Base-by-base conservation (phyloP, 441 rosid species). In the Flueggea neowawraea region DNA sequence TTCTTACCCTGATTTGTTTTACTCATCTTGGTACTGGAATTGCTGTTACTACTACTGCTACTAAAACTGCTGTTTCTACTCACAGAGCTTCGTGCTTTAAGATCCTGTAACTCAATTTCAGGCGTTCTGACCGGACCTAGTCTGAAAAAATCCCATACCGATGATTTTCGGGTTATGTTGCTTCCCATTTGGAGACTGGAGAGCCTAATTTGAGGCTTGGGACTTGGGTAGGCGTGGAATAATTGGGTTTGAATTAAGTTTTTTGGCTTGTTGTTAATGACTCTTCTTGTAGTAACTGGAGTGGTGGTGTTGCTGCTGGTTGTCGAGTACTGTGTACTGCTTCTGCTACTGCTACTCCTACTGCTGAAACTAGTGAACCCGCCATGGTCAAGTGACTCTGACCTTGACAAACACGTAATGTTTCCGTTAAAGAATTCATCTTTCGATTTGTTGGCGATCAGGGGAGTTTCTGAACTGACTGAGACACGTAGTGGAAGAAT, bases 401-500 rank as follows among this genome's bases (percentile, higher is more conserved):
- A 86, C 75, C 93, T 72, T n/a, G 84, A 76, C 0, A 84, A 13
- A 53, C 76, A 53, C 48, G 74, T 69, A 63, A 55, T 48, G 1
- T 69, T n/a, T 16, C 3, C 9, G 54, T 51, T 51, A 7, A 51
- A 8, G 15, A 13, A 28, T 55, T 66, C 58, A 48, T 58, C 53
- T 12, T 33, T 60, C 12, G 55, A 55, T 55, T 49, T 58, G 61
- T 52, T 57, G 32, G 69, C 75, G 55, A 55, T 57, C 0, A 55
- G 49, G 15, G 77, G 69, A 12, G 55, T 62, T 57, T 84, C 92
- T 16, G 88, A 80, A 75, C 84, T 76, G 31, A 83, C 65, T 3
- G 95, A 86, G 66, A 62, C 84, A 49, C 94, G 94, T 12, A 82
- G 74, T 32, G 98, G 98, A 15, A 93, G 78, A 54, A 93, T 85